A percentile compares a stretch with the other conserved stretches of the same genome.
phyloP scores from a whole-genome alignment of 768 basidiomycete species.

The Asterophora lycoperdoides region DNA sequence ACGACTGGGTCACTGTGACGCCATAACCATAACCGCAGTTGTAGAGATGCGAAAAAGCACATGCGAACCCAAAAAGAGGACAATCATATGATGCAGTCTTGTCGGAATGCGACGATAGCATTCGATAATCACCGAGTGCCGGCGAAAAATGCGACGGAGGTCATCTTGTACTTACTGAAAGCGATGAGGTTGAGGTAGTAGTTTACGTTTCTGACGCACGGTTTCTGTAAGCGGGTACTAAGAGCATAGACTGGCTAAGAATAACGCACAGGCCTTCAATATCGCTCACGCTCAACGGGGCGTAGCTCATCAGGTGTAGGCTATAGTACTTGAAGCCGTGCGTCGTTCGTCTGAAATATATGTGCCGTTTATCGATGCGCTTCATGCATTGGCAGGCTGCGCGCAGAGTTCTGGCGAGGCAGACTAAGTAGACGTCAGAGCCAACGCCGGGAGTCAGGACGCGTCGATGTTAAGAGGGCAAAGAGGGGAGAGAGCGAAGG shows the following conservation, averaged over 20 bases:
- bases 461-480: neutral
- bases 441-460: neutral
- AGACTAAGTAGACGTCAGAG: neutral
- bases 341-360: neutral
- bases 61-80: neutral
- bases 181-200: constrained; percentile 4
- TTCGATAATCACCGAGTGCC: neutral
- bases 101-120: neutral
- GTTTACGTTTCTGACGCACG: constrained; percentile 5
- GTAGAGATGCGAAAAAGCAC: neutral
- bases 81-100: neutral
- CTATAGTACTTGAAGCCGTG: neutral
- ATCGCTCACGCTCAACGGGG: constrained; percentile 1
- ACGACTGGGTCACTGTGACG: neutral
- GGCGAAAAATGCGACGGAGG: neutral
- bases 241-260: too few species aligned
- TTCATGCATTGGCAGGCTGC: neutral
- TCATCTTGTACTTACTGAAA: constrained; percentile 5
- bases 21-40: neutral
- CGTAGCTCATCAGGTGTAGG: constrained; percentile 7
- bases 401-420: neutral
- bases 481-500: neutral
- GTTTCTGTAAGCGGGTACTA: neutral
- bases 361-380: neutral
- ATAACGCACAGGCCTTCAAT: constrained; percentile 4